Conservation (phyloP, 1,139 yeast species). For the Yamadazyma kanchanaburiensis region DNA sequence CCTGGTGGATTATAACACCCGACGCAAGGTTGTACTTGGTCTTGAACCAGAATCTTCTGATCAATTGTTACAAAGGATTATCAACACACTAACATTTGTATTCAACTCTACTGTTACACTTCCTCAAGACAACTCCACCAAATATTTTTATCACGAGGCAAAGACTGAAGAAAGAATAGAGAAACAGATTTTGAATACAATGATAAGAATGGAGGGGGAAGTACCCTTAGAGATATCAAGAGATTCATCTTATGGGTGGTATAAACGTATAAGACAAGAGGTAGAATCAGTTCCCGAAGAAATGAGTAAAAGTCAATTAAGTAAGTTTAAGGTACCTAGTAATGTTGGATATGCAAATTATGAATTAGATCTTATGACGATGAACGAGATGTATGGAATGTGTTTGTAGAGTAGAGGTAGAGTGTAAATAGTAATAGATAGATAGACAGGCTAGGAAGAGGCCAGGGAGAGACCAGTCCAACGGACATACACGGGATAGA, state of each 20-base stretch:
- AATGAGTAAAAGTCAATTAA: constrained; percentile 11
- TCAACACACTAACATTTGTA: constrained; percentile 36
- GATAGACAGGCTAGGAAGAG: no score
- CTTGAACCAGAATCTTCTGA: constrained; percentile 6
- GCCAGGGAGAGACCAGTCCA: no score
- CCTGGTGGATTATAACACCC: constrained; percentile 18
- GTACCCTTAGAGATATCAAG: constrained; percentile 27
- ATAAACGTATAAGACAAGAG: constrained; percentile 7
- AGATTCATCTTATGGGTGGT: constrained; percentile 30
- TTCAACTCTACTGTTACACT: constrained; percentile 34
- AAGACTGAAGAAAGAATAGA: constrained; percentile 20
- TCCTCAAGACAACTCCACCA: constrained; percentile 8
- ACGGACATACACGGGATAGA: no score
- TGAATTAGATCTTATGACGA: constrained; percentile 27
- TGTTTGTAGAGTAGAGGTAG: no score
- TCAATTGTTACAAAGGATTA: constrained; percentile 19
- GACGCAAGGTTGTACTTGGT: constrained; percentile 14
- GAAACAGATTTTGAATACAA: constrained; percentile 23
- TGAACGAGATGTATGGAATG: constrained; percentile 29
- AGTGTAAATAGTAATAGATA: no score
- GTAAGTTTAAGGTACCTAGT: constrained; percentile 6
- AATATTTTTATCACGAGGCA: constrained; percentile 21
- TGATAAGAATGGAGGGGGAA: constrained; percentile 28
- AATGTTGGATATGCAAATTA: constrained; percentile 18
- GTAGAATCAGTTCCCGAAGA: constrained; percentile 9